Conservation (phyloP, 495 filamentous ascomycete species). For the Chaetomium fimeti region DNA sequence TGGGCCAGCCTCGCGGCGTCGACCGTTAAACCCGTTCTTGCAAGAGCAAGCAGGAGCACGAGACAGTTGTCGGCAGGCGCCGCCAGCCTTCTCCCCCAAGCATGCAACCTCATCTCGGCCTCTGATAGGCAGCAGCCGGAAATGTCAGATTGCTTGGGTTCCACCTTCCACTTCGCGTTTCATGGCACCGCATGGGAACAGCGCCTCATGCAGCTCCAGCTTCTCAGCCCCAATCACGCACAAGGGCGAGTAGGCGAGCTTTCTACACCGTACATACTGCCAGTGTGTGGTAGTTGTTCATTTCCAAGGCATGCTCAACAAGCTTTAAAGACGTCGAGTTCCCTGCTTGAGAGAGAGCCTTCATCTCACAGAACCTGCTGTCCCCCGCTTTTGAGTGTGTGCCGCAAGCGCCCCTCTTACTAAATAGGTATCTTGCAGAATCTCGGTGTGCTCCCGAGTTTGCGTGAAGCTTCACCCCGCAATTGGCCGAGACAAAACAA, state of each 20-base stretch:
- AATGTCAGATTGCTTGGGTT: not conserved
- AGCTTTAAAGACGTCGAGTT: not conserved
- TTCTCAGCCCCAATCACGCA: constrained; percentile 14
- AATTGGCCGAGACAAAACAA: not conserved
- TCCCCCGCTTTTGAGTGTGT: constrained; percentile 2
- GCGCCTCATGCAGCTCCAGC: constrained; percentile 15
- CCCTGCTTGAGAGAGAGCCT: not conserved
- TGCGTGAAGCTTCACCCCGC: constrained; percentile 9
- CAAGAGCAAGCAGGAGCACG: not conserved
- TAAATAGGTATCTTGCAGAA: not conserved
- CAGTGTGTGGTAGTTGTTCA: not conserved
- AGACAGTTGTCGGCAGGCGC: constrained; percentile 10
- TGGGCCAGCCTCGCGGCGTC: not conserved
- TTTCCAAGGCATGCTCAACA: not conserved
- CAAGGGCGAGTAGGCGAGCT: not conserved
- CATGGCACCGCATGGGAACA: constrained; percentile 8
- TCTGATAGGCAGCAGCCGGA: constrained; percentile 11
- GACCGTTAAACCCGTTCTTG: not conserved
- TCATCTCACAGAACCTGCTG: not conserved
- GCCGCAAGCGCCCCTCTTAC: not conserved
- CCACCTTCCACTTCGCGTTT: constrained; percentile 10
- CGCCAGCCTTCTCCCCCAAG: not conserved
- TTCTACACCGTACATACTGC: no score
- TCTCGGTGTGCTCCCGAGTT: not conserved
- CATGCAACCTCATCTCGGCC: not conserved